Base-by-base conservation (phyloP, 768 basidiomycete genomes). In the Erythrobasidium yunnanense region DNA sequence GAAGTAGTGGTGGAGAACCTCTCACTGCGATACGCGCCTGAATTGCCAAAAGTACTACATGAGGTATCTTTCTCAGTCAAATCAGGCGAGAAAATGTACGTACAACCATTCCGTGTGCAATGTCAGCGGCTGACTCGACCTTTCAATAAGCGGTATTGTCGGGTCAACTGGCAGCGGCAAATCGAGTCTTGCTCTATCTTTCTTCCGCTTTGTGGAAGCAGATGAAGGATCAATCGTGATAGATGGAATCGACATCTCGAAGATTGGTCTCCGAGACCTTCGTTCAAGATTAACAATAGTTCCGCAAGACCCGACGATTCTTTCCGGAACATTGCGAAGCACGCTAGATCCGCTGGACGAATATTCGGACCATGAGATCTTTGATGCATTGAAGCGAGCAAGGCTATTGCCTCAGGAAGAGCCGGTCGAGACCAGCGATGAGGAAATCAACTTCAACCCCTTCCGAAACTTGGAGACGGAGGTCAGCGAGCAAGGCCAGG, bases 111-210 rank as follows among this genome's bases (percentile, higher is more conserved):
- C 22, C 17, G 33, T 50, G 4, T n/a, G 34, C 22, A 30, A 2
- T 45, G 23, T 34, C 3, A 18, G 15, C 65, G 55, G 8, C 29
- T 20, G 30, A 15, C 35, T 6, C 23, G 57, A 27, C n/a, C 13
- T 42, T 20, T 17, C 20, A 17, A 18, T 15, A 22, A 38, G 47
- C 15, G 68, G 62, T 7, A 56, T 66, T 20, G 65, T 65, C 27
- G 80, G 80, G 0, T 67, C 79, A 84, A 92, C 90, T 4, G 90
- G 81, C 6, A 84, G 84, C 60, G 78, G 76, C 2, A 78, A 73
- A 55, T 58, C 54, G 13, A 72, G 77, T 15, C 72, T 79, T 17
- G 77, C 78, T 0, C 68, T 77, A 4, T 76, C 76, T 0, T 78
- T 78, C 74, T 79, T 79, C 76, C 74, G 78, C 11, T 79, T 79